Base-by-base conservation (phyloP, 225 moss, liverwort and hornwort species). In the Takakia lepidozioides region DNA sequence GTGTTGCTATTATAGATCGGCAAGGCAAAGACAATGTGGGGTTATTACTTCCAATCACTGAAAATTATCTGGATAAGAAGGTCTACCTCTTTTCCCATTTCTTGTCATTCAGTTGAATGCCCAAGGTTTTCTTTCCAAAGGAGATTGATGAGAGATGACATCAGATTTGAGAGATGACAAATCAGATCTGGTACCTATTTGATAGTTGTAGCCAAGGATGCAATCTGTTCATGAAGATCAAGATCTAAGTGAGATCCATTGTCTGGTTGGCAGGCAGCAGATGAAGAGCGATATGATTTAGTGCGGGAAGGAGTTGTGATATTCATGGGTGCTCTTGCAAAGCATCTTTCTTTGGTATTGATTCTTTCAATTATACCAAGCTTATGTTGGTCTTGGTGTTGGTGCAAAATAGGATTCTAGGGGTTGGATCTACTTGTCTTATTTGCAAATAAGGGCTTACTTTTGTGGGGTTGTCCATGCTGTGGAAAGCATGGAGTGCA, bases 301-400 rank as follows among this genome's bases (percentile, higher is more conserved):
- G 98, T 99, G 21, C 91, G 98, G 10, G 98, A 99, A 79, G 98
- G 91, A 59, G 98, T 91, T 6, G 91, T 99, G 13, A 87, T 99
- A 46, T 99, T 69, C 23, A 78, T 99, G 87, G 98, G 98, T 57
- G 76, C 98, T 55, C 91, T 91, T 60, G 98, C 98, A 5, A 86
- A 79, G 55, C 98, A 99, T 68, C 85, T 99, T 28, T 77, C 83
- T 1, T 56, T 81, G 78, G 93, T 93, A 76, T 32, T 7, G 32
- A 32, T n/a, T n/a, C n/a, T n/a, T n/a, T n/a, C n/a, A n/a, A 45
- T 23, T 7, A 14, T 5, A 19, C 7, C 23, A 8, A 8, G 25
- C 14, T 4, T 8, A 45, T 20, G 8, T 3, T 45, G 45, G 9
- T 8, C 45, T 46, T 10, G n/a, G n/a, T n/a, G n/a, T n/a, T n/a